Evolutionary conservation across 2,329 filamentous ascomycete species (phyloP).

Genomic region (Teratosphaeria destructans): DNA sequence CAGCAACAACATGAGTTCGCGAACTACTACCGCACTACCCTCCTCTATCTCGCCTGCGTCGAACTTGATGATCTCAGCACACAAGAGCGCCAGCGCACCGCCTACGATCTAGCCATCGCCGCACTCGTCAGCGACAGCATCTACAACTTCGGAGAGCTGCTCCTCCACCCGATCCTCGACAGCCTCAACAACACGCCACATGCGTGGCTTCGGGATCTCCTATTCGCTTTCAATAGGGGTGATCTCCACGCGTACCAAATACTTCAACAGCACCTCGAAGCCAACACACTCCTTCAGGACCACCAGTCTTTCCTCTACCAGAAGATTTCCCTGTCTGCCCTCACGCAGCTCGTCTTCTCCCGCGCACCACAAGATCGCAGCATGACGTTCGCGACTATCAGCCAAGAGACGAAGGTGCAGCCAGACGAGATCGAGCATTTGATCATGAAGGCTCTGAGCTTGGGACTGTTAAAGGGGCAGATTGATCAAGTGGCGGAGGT

Average conservation of each 20-base stretch:
- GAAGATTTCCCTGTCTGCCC: slow-evolving; percentile 93
- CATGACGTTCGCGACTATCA: slow-evolving; percentile 83
- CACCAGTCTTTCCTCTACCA: slow-evolving; percentile 81
- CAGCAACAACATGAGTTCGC: slow-evolving; percentile 85
- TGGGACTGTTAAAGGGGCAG: slow-evolving; percentile 79
- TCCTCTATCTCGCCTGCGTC: slow-evolving; percentile 94
- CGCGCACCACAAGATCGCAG: slow-evolving; percentile 89
- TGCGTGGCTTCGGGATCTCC: slow-evolving; percentile 85
- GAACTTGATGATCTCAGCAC: slow-evolving; percentile 65
- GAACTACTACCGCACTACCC: slow-evolving; percentile 92
- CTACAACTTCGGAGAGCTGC: slow-evolving; percentile 99
- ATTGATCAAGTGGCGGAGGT: slow-evolving; percentile 95
- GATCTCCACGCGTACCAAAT: slow-evolving; percentile 81
- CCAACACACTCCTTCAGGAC: slow-evolving; percentile 67
- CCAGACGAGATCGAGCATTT: slow-evolving; percentile 92
- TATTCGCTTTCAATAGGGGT: slow-evolving; percentile 95
- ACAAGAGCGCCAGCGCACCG: slow-evolving; percentile 67
- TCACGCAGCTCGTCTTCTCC: slow-evolving; percentile 93
- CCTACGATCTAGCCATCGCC: slow-evolving; percentile 86
- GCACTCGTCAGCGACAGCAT: slow-evolving; percentile 89
- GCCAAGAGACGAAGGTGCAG: slow-evolving; percentile 82
- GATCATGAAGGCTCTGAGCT: slow-evolving; percentile 96
- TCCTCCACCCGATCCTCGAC: slow-evolving; percentile 91
- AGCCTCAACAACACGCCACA: slow-evolving; percentile 64
- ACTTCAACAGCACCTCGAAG: slow-evolving; percentile 58